phyloP scores from a whole-genome alignment of 768 basidiomycete species.

The Cubamyces lactineus region DNA sequence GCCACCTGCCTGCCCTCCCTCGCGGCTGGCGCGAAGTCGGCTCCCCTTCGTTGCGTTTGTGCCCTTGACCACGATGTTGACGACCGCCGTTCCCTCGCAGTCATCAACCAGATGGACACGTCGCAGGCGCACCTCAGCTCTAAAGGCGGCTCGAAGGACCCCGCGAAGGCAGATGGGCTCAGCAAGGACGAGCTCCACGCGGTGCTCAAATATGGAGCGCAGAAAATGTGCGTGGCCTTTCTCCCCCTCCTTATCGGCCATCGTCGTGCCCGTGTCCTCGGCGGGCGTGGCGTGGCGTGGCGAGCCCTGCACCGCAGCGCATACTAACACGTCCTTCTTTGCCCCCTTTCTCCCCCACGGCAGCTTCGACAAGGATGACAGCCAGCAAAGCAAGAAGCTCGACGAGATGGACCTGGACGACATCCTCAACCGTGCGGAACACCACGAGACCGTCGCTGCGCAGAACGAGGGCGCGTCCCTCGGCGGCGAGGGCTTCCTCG shows the following conservation, averaged over 20 bases:
- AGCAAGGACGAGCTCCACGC: constrained; percentile 97
- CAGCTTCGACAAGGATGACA: constrained; percentile 98
- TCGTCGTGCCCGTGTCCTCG: background rate
- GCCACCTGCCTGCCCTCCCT: background rate
- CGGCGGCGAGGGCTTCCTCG: constrained; percentile 97
- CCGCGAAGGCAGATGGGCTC: constrained; percentile 76
- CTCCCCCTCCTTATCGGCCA: background rate
- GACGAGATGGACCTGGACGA: constrained; percentile 99
- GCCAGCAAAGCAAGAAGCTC: constrained; percentile 89
- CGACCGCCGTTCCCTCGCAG: constrained; percentile 43
- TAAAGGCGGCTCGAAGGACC: constrained; percentile 68
- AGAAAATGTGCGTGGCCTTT: constrained; percentile 78
- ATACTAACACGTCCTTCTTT: constrained; percentile 7
- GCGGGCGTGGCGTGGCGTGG: background rate
- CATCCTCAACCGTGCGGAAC: constrained; percentile 94
- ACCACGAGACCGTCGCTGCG: constrained; percentile 90
- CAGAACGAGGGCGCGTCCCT: constrained; percentile 86
- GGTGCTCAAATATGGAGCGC: constrained; percentile 97
- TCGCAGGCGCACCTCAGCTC: constrained; percentile 94
- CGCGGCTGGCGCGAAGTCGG: constrained; percentile 4
- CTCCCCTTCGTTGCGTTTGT: background rate
- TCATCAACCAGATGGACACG: constrained; percentile 99
- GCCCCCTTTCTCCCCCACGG: background rate
- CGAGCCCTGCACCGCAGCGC: constrained; percentile 13
- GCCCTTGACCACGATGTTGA: constrained; percentile 9